These are phyloP conservation scores for Aspergillus diversus DNA, from an alignment of 495 filamentous ascomycete species.

Conservation along the genomic window DNA sequence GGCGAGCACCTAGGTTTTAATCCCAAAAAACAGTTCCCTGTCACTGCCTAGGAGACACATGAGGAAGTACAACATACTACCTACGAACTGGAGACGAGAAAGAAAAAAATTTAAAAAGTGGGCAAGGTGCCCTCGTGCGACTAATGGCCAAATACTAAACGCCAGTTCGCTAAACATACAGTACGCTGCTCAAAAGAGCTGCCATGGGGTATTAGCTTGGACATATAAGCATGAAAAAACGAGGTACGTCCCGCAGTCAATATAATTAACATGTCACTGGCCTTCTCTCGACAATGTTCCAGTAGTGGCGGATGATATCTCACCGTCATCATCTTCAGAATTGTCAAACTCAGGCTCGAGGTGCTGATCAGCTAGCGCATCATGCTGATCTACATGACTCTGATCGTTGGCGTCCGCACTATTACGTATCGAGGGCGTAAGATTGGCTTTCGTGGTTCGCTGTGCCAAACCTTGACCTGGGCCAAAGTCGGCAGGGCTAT, in stretches of 20 bases:
- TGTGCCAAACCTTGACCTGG: conserved; percentile 17
- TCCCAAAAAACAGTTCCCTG: too few species aligned
- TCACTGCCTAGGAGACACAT: too few species aligned
- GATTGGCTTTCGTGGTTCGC: background rate
- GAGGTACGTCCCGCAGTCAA: background rate
- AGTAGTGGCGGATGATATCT: conserved; percentile 22
- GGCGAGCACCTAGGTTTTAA: too few species aligned
- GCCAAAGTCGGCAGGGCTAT: conserved; percentile 47
- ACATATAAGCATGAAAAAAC: background rate
- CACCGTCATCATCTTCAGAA: conserved; percentile 16
- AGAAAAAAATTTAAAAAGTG: too few species aligned
- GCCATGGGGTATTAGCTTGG: background rate
- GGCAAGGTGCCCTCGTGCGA: background rate
- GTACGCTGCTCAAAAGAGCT: background rate
- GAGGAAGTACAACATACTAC: too few species aligned
- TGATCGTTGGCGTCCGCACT: background rate
- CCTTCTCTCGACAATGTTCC: conserved; percentile 3
- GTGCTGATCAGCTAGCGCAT: background rate
- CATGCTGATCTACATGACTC: background rate
- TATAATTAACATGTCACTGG: background rate
- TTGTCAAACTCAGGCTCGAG: background rate
- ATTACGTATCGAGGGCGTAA: background rate
- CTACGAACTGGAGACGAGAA: too few species aligned
- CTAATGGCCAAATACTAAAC: background rate
- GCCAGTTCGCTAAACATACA: background rate